Percentiles rank a stretch among this genome's conserved stretches.
Conservation (phyloP, 345 rosid genomes). For the Lumnitzera littorea region DNA sequence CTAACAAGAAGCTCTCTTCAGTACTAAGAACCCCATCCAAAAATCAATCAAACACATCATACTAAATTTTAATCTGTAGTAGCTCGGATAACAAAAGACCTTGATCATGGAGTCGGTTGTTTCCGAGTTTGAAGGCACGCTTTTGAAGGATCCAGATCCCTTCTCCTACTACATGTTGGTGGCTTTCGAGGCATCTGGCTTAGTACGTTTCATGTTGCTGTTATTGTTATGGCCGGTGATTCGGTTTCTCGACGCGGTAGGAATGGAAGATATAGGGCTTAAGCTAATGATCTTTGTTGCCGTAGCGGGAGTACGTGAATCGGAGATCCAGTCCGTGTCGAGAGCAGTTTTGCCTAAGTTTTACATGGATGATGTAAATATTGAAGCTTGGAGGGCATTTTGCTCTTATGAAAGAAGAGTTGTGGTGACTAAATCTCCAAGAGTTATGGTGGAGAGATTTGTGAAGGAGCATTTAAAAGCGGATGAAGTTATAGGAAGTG, state of each 20-base stretch:
- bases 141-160: conserved; percentile 46
- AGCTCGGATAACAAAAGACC: background rate
- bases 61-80: background rate
- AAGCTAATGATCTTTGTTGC: conserved; percentile 65
- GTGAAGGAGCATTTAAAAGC: conserved; percentile 70
- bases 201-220: conserved; percentile 56
- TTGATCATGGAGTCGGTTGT: conserved; percentile 48
- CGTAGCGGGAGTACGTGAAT: conserved; percentile 41
- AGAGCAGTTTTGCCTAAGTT: conserved; percentile 88
- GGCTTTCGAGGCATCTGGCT: conserved; percentile 81
- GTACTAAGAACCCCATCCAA: background rate
- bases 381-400: conserved; percentile 69
- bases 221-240: conserved; percentile 64
- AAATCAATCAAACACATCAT: background rate
- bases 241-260: conserved; percentile 37
- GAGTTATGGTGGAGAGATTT: conserved; percentile 75
- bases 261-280: conserved; percentile 37
- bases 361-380: conserved; percentile 64
- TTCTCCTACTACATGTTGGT: conserved; percentile 88
- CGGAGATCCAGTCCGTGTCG: conserved; percentile 76
- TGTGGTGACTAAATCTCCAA: conserved; percentile 65
- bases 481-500: conserved; percentile 69
- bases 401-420: conserved; percentile 48
- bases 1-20: background rate
- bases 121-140: conserved; percentile 73